A percentile compares a stretch with the other conserved stretches of the same genome.
Conservation (phyloP, 352 stramenopile genomes). For the Phytopythium delawarense region DNA sequence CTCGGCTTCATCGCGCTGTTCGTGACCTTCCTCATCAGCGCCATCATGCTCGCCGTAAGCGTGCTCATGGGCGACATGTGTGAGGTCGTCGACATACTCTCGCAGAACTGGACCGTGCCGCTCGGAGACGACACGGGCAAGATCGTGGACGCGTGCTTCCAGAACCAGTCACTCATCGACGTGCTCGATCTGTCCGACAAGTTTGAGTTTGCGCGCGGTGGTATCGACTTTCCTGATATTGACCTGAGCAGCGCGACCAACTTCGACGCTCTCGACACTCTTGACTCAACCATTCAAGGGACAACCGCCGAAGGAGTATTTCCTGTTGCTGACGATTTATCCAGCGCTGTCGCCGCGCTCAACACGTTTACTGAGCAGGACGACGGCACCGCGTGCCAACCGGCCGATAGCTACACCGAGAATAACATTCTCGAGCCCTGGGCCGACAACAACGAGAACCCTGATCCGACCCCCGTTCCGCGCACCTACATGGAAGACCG, state of each 20-base stretch:
- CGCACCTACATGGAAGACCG: constrained; percentile 15
- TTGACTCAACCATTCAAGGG: constrained; percentile 1
- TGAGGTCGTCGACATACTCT: constrained; percentile 43
- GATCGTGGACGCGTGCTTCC: constrained; percentile 56
- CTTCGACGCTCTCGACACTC: constrained; percentile 32
- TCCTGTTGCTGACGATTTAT: not conserved
- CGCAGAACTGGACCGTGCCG: constrained; percentile 47
- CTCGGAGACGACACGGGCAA: constrained; percentile 43
- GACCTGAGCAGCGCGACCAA: constrained; percentile 32
- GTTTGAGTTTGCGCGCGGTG: constrained; percentile 53
- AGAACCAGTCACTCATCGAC: constrained; percentile 54
- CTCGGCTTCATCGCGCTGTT: constrained; percentile 64
- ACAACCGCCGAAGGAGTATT: not conserved
- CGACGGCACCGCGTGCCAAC: not conserved
- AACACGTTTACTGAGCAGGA: constrained; percentile 4
- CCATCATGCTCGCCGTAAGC: constrained; percentile 47
- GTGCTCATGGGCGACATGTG: constrained; percentile 60
- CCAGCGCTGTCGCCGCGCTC: not conserved
- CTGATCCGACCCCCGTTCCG: not conserved
- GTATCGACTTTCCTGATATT: constrained; percentile 43
- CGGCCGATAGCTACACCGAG: constrained; percentile 14
- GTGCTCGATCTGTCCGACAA: constrained; percentile 49
- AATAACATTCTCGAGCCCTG: constrained; percentile 25
- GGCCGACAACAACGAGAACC: constrained; percentile 7
- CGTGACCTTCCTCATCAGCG: constrained; percentile 55